phyloP scores from a whole-genome alignment of 257 asterid genomes.

The Solanum bulbocastanum region DNA sequence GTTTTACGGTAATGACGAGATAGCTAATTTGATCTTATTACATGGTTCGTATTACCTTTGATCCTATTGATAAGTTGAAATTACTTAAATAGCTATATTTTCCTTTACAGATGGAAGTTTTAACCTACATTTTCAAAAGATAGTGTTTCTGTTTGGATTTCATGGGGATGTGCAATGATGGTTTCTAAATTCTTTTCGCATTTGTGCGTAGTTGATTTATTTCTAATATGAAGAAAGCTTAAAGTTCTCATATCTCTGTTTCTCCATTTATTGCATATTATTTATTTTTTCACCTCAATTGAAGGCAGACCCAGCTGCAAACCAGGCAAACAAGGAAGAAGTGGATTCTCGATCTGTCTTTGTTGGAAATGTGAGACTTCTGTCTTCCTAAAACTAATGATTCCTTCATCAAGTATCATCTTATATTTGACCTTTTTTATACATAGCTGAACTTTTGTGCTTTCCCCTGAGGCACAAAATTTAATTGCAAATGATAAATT shows the following conservation, averaged over 20 bases:
- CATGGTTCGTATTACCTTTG: not conserved
- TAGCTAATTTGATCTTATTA: not conserved
- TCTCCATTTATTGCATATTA: not conserved
- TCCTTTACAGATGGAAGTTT: not conserved
- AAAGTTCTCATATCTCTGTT: not conserved
- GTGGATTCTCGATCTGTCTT: conserved; percentile 1
- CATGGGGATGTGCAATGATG: not conserved
- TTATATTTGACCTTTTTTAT: not conserved
- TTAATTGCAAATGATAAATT: not conserved
- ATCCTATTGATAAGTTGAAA: not conserved
- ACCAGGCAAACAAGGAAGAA: not conserved
- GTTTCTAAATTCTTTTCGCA: not conserved
- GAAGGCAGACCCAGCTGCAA: not conserved
- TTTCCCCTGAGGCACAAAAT: not conserved
- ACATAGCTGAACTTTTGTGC: not conserved
- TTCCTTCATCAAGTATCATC: not conserved
- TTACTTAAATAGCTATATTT: not conserved
- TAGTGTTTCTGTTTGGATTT: not conserved
- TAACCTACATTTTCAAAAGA: not conserved
- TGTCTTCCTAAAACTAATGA: not conserved
- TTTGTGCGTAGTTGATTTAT: not conserved
- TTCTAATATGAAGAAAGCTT: not conserved
- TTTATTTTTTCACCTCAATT: not conserved
- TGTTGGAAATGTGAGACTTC: conserved; percentile 6
- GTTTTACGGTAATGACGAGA: not conserved